Percentiles rank a stretch among this genome's conserved stretches.
These are phyloP conservation scores for Lipomyces orientalis DNA, from an alignment of 805 yeast species.

Conservation along the genomic window DNA sequence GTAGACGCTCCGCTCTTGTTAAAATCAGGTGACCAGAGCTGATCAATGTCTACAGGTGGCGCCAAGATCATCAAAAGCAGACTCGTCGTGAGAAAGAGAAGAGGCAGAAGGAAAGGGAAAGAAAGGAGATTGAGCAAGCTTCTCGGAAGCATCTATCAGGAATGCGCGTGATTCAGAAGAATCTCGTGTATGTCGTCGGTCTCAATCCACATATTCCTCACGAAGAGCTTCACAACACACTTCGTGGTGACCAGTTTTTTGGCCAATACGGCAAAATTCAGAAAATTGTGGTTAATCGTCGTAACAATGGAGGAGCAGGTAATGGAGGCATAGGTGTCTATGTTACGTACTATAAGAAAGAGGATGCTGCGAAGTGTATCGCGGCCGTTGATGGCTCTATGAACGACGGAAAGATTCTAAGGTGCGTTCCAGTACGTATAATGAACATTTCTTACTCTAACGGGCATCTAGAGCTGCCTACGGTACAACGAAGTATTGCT, in stretches of 20 bases:
- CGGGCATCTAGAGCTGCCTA: conserved; percentile 73
- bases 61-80: conserved; percentile 76
- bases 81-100: conserved; percentile 74
- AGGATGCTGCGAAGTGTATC: conserved; percentile 94
- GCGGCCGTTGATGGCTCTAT: conserved; percentile 89
- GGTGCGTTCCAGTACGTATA: conserved; percentile 42
- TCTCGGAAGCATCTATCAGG: conserved; percentile 85
- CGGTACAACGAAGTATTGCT: conserved; percentile 98
- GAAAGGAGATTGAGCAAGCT: conserved; percentile 81
- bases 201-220: conserved; percentile 84
- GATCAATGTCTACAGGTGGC: conserved; percentile 49
- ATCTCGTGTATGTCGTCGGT: conserved; percentile 94
- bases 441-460: neutral
- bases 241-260: conserved; percentile 89
- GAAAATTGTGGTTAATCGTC: conserved; percentile 86
- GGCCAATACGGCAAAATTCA: conserved; percentile 98
- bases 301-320: conserved; percentile 66
- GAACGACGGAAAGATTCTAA: conserved; percentile 84
- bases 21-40: neutral
- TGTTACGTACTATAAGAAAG: conserved; percentile 90
- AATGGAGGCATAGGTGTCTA: conserved; percentile 91
- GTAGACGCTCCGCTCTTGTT: conserved; percentile 13
- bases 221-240: conserved; percentile 80
- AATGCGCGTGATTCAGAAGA: conserved; percentile 97
- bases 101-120: conserved; percentile 87